phyloP scores from a whole-genome alignment of 2,329 filamentous ascomycete genomes.

The Diplodia seriata region DNA sequence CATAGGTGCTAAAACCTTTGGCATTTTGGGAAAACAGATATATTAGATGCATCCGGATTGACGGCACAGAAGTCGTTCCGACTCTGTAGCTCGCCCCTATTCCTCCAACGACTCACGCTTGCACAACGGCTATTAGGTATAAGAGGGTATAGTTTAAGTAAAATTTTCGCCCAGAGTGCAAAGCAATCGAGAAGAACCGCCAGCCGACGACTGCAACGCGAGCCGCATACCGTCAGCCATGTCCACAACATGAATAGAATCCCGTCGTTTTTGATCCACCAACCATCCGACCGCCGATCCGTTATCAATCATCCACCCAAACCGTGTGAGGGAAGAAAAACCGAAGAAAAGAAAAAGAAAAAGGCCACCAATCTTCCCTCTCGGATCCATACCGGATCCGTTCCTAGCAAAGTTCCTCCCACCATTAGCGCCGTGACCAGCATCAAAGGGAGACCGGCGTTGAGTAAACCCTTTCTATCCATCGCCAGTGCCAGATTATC shows the following conservation, averaged over 20 bases:
- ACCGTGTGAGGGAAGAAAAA: neutral
- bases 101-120: neutral
- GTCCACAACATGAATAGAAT: constrained; percentile 25
- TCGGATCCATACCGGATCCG: neutral
- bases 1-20: neutral
- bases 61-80: neutral
- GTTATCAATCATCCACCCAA: neutral
- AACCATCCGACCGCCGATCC: neutral
- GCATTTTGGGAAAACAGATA: neutral
- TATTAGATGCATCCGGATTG: neutral
- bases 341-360: neutral
- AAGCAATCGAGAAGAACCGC: neutral
- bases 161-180: constrained; percentile 14
- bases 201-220: neutral
- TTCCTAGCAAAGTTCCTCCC: neutral
- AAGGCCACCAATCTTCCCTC: neutral
- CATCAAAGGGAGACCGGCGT: constrained; percentile 7
- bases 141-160: constrained; percentile 19
- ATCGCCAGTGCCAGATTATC: constrained; percentile 19
- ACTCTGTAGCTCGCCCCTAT: no score
- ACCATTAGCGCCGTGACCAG: constrained; percentile 22
- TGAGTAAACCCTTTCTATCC: constrained; percentile 15
- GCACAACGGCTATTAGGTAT: neutral
- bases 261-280: neutral
- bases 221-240: neutral